phyloP scores from a whole-genome alignment of 495 filamentous ascomycete genomes.

The Amphirosellinia nigrospora region DNA sequence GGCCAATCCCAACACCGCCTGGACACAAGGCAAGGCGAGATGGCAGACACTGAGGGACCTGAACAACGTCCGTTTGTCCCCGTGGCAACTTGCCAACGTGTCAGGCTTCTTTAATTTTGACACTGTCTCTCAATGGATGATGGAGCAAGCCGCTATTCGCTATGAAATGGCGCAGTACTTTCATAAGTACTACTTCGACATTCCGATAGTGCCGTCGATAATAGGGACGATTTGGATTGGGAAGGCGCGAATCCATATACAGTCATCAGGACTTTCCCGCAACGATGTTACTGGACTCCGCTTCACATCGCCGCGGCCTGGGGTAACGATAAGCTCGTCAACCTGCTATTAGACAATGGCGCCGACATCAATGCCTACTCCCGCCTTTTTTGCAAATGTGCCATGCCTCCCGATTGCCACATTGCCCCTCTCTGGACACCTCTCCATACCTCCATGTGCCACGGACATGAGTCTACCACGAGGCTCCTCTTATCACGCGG shows the following conservation, averaged over 20 bases:
- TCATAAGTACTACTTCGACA: neutral
- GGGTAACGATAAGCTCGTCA: slow-evolving; percentile 41
- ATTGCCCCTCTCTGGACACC: slow-evolving; percentile 38
- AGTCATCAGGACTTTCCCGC: neutral
- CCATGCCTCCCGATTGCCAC: neutral
- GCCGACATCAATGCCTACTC: slow-evolving; percentile 35
- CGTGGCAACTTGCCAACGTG: neutral
- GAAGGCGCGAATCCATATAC: neutral
- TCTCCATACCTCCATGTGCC: slow-evolving; percentile 48
- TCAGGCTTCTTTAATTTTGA: neutral
- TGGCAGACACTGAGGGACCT: neutral
- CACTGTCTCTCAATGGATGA: neutral
- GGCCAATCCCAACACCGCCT: slow-evolving; percentile 21
- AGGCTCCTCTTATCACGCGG: slow-evolving; percentile 42
- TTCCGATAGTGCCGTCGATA: no score
- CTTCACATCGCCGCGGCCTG: slow-evolving; percentile 46
- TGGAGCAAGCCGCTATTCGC: neutral
- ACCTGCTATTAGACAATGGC: slow-evolving; percentile 39
- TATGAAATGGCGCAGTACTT: neutral
- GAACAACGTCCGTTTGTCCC: neutral
- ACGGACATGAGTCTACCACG: slow-evolving; percentile 37
- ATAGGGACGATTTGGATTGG: slow-evolving; percentile 1
- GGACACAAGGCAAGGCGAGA: neutral
- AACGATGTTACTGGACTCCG: slow-evolving; percentile 33
- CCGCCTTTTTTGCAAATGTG: slow-evolving; percentile 40